Evolutionary conservation across 257 asterid genomes (phyloP), one percentile per base, ranked within the genome.

Genomic region (Echium plantagineum): DNA sequence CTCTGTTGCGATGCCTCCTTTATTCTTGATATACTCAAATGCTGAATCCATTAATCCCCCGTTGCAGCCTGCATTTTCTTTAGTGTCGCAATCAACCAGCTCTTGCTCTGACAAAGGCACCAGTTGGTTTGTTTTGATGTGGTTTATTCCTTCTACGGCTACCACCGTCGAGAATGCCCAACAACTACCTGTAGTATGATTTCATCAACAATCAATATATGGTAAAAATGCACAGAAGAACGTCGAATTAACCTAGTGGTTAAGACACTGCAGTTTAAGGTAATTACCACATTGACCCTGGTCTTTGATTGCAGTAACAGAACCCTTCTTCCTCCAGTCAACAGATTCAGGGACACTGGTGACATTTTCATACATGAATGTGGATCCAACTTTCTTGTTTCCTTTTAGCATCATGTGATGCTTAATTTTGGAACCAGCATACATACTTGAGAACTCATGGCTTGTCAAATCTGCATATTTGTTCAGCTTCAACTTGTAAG

Each of bases 151-250:
- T 71, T 91, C 98, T 0, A 91, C 87, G 7, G 86, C 93, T 26
- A 74, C 96, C 21, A 91, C 88, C 0, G 98, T 78, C 6, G 98
- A 85, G 79, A 91, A 90, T 20, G 97, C 95, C 97, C 97, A 90
- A 57, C 97, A 90, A 68, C 97, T 90, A 19, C 95, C 97, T 89
- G 72, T 52, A 65, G 48, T 21, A 32, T 46, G 24, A 12, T 15
- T 31, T 38, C 5, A 59, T 12, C 66, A 67, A 19, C 21, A 47
- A 38, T 51, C 21, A 60, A 1, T 53, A 5, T 53, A 53, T 53
- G 13, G 24, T 53, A 53, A n/a, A n/a, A n/a, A 3, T 28, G 7
- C 32, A 28, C 6, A 2, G 32, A 3, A 3, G 32, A 28, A 28
- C 32, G 7, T 28, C 32, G 32, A 26, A 26, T 26, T 26, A 26